Evolutionary conservation across 2,329 filamentous ascomycete genomes (phyloP), one percentile per base, ranked within the genome.

Genomic region (Xylariaceae sp.): DNA sequence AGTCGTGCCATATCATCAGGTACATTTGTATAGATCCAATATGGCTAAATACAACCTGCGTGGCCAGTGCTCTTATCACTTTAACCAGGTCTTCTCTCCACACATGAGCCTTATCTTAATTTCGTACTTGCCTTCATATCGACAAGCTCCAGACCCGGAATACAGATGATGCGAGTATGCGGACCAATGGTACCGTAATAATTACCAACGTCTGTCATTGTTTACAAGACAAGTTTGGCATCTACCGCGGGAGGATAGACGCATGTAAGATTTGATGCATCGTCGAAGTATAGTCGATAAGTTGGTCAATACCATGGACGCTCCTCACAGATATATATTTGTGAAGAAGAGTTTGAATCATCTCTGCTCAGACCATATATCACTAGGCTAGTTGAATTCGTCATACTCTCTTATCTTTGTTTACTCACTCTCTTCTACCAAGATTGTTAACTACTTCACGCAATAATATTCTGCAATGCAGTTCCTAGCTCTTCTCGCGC

Each of bases 11-110:
- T 50, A 51, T 43, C 37, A 40, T 30, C 30, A 50, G 45, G 45
- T 53, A 53, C 40, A 52, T 42, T 27, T 35, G 32, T 47, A 44
- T 39, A 43, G 33, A 45, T 58, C 32, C 27, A 60, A 52, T 50
- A 58, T 58, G 51, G 48, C 51, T 50, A 55, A 60, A 58, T 58
- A 50, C 48, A 55, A 44, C 11, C 29, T n/a, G 23, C 36, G 29
- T 46, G 42, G 39, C 30, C 15, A 45, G 26, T 13, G 18, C 43
- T 47, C 41, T 37, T 30, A 13, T 30, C 42, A 57, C 46, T 53
- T 53, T 57, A 59, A 47, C 57, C 57, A 48, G 15, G 18, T 43
- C 45, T 13, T n/a, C 21, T 11, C 18, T 30, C 29, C 29, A 10
- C 45, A 33, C 36, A 36, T 46, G 15, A n/a, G 16, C n/a, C 50